A percentile compares a stretch with the other conserved stretches of the same genome.
Conservation (phyloP, 2,329 filamentous ascomycete species). For the Zymoseptoria brevis region DNA sequence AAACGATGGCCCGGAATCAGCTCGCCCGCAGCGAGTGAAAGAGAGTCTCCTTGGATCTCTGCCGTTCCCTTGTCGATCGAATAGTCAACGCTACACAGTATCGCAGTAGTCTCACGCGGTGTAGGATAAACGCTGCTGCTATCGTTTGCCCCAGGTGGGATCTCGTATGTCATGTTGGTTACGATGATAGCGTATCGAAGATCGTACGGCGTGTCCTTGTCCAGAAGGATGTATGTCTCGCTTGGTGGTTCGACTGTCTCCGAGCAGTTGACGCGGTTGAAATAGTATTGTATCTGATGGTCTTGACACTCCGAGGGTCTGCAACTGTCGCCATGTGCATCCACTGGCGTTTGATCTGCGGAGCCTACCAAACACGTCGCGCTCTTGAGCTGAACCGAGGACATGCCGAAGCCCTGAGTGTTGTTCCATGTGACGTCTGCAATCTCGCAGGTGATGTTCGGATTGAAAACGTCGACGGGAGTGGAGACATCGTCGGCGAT, state of each 20-base stretch:
- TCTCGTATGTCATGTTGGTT: neutral
- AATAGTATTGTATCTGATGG: neutral
- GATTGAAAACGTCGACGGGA: neutral
- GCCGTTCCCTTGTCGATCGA: neutral
- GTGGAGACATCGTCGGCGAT: neutral
- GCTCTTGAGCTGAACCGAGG: neutral
- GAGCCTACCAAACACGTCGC: conserved; percentile 1
- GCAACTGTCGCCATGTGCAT: neutral
- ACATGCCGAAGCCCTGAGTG: neutral
- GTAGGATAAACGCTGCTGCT: neutral
- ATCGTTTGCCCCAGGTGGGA: neutral
- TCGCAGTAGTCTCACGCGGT: neutral
- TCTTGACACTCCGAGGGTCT: neutral
- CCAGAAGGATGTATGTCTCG: neutral
- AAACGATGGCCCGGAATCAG: neutral
- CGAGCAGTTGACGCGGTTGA: conserved; percentile 1
- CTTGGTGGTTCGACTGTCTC: neutral
- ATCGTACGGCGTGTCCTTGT: neutral
- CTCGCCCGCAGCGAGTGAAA: neutral
- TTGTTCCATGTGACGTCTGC: neutral
- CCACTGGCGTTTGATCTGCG: neutral
- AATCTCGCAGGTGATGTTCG: neutral
- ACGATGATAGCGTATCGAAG: conserved; percentile 1
- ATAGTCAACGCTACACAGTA: neutral
- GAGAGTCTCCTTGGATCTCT: neutral